Conservation (phyloP, 805 yeast genomes). For the Zygosaccharomyces pseudorouxii region DNA sequence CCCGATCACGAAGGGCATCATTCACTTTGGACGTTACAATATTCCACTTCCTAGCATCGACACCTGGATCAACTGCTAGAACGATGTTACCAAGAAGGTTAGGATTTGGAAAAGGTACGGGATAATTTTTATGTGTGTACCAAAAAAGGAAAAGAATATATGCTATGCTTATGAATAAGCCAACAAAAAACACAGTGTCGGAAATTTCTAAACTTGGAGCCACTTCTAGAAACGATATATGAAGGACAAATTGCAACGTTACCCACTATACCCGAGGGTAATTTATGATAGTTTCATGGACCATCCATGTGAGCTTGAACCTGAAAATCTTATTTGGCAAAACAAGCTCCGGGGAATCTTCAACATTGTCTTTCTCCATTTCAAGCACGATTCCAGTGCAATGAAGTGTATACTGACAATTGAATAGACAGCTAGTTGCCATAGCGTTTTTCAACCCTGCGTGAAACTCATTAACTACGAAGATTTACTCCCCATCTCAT, state of each 20-base stretch:
- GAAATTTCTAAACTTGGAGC: too few relatives aligned
- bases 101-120: neutral
- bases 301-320: neutral
- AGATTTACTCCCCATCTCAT: neutral
- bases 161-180: neutral
- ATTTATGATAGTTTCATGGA: neutral
- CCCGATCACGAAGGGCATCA: neutral
- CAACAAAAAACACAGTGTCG: neutral
- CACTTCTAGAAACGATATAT: neutral
- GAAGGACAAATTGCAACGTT: neutral
- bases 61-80: neutral
- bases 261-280: neutral
- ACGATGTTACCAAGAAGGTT: neutral
- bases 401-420: neutral
- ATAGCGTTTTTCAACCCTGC: neutral
- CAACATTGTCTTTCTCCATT: neutral
- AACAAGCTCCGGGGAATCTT: neutral
- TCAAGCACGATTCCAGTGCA: too few relatives aligned
- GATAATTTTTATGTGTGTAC: neutral
- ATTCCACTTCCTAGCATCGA: neutral
- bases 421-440: too few relatives aligned
- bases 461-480: neutral
- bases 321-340: neutral
- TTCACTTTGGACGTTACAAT: conserved; percentile 1
- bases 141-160: too few relatives aligned